Percentiles rank a stretch among this genome's conserved stretches.
Conservation (phyloP, 2,329 filamentous ascomycete species). For the Xylariaceae sp. region DNA sequence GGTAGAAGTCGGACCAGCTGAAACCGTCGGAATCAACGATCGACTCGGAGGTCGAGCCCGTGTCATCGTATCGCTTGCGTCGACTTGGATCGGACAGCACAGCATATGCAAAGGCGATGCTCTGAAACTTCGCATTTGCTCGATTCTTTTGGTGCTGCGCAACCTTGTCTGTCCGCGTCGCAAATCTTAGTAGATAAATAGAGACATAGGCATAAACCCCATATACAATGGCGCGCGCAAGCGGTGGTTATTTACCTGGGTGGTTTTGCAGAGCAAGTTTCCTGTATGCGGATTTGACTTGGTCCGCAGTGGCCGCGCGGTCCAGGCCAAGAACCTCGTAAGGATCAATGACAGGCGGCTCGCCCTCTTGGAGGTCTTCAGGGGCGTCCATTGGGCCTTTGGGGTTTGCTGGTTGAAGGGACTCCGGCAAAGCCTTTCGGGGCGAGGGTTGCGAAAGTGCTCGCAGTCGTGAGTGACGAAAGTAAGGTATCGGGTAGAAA, state of each 20-base stretch:
- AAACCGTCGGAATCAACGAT: constrained; percentile 74
- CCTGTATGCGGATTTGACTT: constrained; percentile 87
- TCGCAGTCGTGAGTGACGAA: too few relatives aligned
- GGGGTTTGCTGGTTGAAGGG: too few relatives aligned
- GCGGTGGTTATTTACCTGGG: constrained; percentile 49
- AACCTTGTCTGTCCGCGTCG: too few relatives aligned
- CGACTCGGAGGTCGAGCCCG: constrained; percentile 80
- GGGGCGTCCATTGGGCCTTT: constrained; percentile 33
- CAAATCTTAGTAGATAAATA: constrained; percentile 34
- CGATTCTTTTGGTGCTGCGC: constrained; percentile 56
- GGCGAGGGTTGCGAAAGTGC: too few relatives aligned
- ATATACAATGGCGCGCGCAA: not conserved
- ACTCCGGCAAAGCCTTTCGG: too few relatives aligned
- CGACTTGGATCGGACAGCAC: constrained; percentile 77
- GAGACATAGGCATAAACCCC: not conserved
- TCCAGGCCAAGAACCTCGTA: constrained; percentile 73
- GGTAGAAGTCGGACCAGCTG: constrained; percentile 86
- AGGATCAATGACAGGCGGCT: constrained; percentile 61
- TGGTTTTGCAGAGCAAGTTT: constrained; percentile 85
- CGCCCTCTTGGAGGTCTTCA: constrained; percentile 47
- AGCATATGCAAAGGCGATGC: constrained; percentile 88
- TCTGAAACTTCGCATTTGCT: constrained; percentile 78
- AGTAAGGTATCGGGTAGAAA: too few relatives aligned
- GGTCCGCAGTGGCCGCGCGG: constrained; percentile 62
- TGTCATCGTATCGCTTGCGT: constrained; percentile 80